These are phyloP conservation scores for Sphaerosporella brunnea DNA, from an alignment of 495 filamentous ascomycete species.

Conservation along the genomic window DNA sequence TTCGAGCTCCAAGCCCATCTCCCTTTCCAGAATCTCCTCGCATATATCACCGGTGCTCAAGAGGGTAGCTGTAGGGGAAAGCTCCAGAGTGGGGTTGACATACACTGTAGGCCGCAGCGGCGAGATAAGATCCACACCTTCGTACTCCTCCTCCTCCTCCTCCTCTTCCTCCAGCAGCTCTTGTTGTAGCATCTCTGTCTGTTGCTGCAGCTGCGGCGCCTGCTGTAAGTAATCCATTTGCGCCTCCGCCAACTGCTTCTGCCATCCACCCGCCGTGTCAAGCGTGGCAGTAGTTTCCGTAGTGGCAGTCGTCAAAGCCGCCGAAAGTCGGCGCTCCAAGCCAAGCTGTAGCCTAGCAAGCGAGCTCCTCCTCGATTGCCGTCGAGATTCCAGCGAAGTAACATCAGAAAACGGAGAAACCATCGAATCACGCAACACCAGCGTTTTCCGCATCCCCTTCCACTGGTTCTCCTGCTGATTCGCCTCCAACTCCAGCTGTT, in stretches of 20 bases:
- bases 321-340: no score
- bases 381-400: conserved; percentile 6
- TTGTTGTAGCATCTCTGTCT: not conserved
- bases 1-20: no score
- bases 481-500: conserved; percentile 16
- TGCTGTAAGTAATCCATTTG: conserved; percentile 16
- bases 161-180: not conserved
- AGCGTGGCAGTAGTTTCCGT: not conserved
- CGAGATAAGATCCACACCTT: conserved; percentile 6
- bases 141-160: not conserved
- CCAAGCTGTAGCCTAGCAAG: not conserved
- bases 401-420: not conserved
- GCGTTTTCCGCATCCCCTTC: conserved; percentile 14
- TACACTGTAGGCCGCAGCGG: conserved; percentile 14
- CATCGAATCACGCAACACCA: not conserved
- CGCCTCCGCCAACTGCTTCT: conserved; percentile 7
- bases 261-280: not conserved
- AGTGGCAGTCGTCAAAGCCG: no score
- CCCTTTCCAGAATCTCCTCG: no score
- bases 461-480: conserved; percentile 18
- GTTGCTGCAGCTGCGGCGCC: not conserved
- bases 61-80: no score
- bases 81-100: not conserved
- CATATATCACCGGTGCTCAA: no score
- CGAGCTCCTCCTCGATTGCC: conserved; percentile 1